phyloP scores from a whole-genome alignment of 2,329 filamentous ascomycete species.

The Sordariomycetes sp. region DNA sequence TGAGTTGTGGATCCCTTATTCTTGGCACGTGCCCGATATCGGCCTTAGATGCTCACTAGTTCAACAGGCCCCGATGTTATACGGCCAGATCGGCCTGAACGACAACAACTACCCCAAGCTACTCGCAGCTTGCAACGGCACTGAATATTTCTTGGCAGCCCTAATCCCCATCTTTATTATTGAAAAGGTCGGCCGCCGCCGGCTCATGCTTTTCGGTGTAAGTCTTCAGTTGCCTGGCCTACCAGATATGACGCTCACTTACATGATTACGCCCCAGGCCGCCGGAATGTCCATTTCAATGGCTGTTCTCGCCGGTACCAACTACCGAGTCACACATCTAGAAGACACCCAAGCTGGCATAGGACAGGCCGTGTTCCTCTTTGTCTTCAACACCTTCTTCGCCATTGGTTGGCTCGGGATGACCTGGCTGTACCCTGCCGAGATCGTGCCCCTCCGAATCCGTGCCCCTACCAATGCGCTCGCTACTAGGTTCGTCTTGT shows the following conservation, averaged over 20 bases:
- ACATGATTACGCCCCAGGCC: neutral
- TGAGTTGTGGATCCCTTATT: constrained; percentile 41
- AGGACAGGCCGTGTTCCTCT: neutral
- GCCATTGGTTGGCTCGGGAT: neutral
- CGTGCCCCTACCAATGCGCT: constrained; percentile 43
- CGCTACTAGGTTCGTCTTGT: constrained; percentile 20
- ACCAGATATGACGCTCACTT: neutral
- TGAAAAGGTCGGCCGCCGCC: neutral
- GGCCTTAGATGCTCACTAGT: neutral
- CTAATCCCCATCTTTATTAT: neutral
- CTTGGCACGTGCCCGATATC: constrained; percentile 12
- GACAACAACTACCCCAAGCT: neutral
- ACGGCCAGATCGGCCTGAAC: neutral
- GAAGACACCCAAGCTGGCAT: neutral
- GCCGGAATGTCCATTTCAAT: neutral
- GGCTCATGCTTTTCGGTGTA: neutral
- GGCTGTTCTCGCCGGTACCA: neutral
- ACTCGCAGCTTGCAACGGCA: neutral
- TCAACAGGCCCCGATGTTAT: neutral
- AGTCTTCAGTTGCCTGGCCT: neutral
- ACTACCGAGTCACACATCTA: neutral
- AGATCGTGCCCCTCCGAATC: neutral
- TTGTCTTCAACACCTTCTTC: neutral
- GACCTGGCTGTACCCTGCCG: neutral
- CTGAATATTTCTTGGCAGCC: neutral